These are phyloP conservation scores for Scalesia atractyloides DNA, from an alignment of 129 eudicot genomes.

Conservation along the genomic window DNA sequence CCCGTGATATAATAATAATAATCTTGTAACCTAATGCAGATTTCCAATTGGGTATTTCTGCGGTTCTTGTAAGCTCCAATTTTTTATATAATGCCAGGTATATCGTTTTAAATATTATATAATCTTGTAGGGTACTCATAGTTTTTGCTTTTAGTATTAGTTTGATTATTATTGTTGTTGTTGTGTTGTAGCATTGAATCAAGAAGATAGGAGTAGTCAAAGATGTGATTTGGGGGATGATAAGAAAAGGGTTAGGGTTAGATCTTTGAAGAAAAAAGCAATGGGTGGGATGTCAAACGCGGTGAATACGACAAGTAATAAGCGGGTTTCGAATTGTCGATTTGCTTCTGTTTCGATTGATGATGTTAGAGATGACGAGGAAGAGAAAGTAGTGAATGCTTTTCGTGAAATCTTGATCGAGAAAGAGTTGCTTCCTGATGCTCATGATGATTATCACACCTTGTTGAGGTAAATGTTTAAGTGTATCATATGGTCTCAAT, in stretches of 20 bases:
- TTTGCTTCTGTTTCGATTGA: constrained; percentile 71
- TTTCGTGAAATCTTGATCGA: constrained; percentile 67
- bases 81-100: constrained; percentile 53
- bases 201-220: constrained; percentile 50
- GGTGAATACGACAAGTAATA: constrained; percentile 42
- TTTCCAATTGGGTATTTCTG: constrained; percentile 21
- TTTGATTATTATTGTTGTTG: neutral
- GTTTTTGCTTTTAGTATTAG: neutral
- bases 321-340: constrained; percentile 54
- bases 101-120: neutral
- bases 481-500: neutral
- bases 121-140: no score
- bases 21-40: constrained; percentile 31
- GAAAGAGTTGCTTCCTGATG: constrained; percentile 65
- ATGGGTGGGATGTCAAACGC: constrained; percentile 46
- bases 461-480: constrained; percentile 91
- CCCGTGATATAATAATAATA: neutral
- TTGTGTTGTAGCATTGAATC: constrained; percentile 36
- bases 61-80: constrained; percentile 8
- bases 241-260: constrained; percentile 56
- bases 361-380: constrained; percentile 76
- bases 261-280: constrained; percentile 75
- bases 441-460: constrained; percentile 84
- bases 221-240: constrained; percentile 70
- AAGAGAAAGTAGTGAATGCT: constrained; percentile 66